Conservation (phyloP, 345 rosid species). For the Populus simonii region DNA sequence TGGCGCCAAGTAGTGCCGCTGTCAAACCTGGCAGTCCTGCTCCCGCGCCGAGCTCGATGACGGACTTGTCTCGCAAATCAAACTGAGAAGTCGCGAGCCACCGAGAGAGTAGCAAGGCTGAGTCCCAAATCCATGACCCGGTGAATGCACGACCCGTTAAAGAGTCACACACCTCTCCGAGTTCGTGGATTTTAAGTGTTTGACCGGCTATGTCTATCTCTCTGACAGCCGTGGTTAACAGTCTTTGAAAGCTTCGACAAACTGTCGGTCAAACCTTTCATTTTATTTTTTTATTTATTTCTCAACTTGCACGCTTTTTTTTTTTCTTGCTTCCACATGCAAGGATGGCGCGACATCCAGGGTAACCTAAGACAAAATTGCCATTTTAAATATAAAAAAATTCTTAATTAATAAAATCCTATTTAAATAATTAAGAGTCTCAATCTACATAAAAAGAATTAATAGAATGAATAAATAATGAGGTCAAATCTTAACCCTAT, state of each 20-base stretch:
- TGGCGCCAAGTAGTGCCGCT: constrained; percentile 36
- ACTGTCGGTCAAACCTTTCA: background rate
- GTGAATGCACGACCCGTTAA: constrained; percentile 31
- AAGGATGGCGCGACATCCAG: no score
- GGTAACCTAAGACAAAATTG: no score
- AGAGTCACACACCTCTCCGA: constrained; percentile 22
- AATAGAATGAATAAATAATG: no score
- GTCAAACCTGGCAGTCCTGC: constrained; percentile 36
- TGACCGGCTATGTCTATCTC: constrained; percentile 24
- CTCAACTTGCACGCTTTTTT: no score
- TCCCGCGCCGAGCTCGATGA: constrained; percentile 40
- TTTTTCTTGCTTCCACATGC: no score
- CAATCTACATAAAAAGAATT: no score
- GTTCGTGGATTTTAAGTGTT: constrained; percentile 21
- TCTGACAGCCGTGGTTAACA: background rate
- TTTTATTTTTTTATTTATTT: background rate
- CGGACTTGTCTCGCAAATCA: constrained; percentile 16
- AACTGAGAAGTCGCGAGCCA: constrained; percentile 23
- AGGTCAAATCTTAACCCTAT: no score
- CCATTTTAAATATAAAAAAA: no score
- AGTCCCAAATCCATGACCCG: constrained; percentile 42
- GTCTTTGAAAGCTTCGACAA: background rate
- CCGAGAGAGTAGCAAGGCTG: constrained; percentile 32
- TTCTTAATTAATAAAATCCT: no score
- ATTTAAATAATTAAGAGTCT: no score